Evolutionary conservation across 345 rosid genomes (phyloP).

Genomic region (Syzygium grande): DNA sequence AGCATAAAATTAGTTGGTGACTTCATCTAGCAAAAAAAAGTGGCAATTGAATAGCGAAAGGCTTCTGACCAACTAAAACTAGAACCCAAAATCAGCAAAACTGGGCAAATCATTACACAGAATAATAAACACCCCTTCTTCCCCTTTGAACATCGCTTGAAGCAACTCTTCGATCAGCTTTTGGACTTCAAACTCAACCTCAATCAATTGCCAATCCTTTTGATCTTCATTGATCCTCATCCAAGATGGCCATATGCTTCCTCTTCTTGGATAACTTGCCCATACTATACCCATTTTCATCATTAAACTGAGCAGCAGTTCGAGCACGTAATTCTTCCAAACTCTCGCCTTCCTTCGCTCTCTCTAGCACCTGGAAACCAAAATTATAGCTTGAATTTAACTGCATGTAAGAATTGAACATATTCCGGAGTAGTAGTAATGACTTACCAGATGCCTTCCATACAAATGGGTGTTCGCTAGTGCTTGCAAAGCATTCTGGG

Average conservation of each 20-base stretch:
- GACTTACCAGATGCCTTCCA: conserved; percentile 79
- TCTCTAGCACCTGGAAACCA: conserved; percentile 53
- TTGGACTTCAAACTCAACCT: background rate
- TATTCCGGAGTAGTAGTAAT: background rate
- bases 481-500: conserved; percentile 58
- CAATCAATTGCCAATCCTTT: conserved; percentile 23
- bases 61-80: background rate
- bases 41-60: background rate
- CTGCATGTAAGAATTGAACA: background rate
- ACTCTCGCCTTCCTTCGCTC: conserved; percentile 83
- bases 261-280: conserved; percentile 49
- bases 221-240: conserved; percentile 53
- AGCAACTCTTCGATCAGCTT: background rate
- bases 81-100: background rate
- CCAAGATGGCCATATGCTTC: conserved; percentile 40
- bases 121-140: background rate
- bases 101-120: background rate
- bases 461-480: conserved; percentile 75
- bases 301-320: conserved; percentile 66
- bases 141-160: background rate
- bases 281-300: conserved; percentile 31
- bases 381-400: background rate
- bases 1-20: background rate
- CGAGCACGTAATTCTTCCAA: conserved; percentile 67
- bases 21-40: background rate